phyloP scores from a whole-genome alignment of 306 rosid genomes.

The Quercus robur region DNA sequence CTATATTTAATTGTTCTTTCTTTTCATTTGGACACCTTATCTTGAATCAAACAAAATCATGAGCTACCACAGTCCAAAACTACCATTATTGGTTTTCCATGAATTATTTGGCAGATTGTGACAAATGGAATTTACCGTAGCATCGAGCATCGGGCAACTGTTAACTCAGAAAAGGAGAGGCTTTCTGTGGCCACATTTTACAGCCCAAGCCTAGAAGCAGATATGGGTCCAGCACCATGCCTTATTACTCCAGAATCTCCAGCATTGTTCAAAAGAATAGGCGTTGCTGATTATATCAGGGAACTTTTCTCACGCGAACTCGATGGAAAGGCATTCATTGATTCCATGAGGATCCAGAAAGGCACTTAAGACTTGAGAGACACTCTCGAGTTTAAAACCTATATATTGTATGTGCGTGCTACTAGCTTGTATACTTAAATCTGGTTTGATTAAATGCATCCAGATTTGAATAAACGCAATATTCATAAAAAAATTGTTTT shows the following conservation, averaged over 20 bases:
- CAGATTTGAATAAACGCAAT: not conserved
- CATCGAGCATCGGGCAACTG: conserved; percentile 38
- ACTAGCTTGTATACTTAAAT: not conserved
- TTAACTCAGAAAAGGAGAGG: conserved; percentile 45
- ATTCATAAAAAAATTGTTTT: not conserved
- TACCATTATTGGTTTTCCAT: no score
- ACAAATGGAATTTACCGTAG: conserved; percentile 50
- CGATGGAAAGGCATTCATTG: conserved; percentile 37
- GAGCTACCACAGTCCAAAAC: not conserved
- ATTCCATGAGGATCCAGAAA: conserved; percentile 27
- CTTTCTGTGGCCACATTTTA: conserved; percentile 43
- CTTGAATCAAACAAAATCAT: no score
- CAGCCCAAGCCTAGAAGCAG: conserved; percentile 34
- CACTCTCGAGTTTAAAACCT: not conserved
- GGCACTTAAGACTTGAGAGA: not conserved
- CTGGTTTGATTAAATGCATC: not conserved
- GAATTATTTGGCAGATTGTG: conserved; percentile 27
- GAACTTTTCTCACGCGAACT: conserved; percentile 26
- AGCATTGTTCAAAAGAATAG: conserved; percentile 27
- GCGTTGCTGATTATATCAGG: conserved; percentile 34
- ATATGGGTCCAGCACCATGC: conserved; percentile 44
- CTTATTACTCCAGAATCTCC: conserved; percentile 35
- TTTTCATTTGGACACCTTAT: no score
- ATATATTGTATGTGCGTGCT: not conserved
- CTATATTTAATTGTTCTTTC: no score